Base-by-base conservation (phyloP, 176 grass and related monocot genomes). In the Musa beccarii region DNA sequence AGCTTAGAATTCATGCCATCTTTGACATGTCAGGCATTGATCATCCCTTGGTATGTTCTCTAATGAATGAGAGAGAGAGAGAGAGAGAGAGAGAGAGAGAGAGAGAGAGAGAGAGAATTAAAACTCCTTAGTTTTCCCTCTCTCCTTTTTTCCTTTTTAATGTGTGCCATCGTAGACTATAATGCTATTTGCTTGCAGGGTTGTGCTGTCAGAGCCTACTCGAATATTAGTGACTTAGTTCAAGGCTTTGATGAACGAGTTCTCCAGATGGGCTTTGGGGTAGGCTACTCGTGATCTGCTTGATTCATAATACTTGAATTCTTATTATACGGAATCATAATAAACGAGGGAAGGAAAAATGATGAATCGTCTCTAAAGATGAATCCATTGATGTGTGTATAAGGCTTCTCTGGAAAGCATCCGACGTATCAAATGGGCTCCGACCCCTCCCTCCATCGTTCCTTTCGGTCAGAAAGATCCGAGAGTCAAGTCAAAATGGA, bases 1-100 rank as follows among this genome's bases (percentile, higher is more conserved):
- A 83, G 53, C 79, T 99, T 11, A 80, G 84, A 22, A 88, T 99
- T 54, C 82, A 99, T 28, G 88, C 88, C 76, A 84, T 99, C 2
- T 94, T 99, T 24, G 82, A 66, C 21, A 83, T 55, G 79, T 69
- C 79, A 74, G 78, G 83, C 76, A 75, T 80, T 2, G 88, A 80
- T 3, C 79, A 94, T 13, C 80, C 80, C 10, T 65, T 11, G 61
- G 90, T 99, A 76, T 22, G 0, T 5, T 54, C 52, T 50, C 52
- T 13, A 1, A n/a, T 52, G 12, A 0, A 24, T 29, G n/a, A 2
- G 12, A 13, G 4, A 13, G 2, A 2, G 11, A 12, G 11, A 57
- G 5, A 16, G n/a, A 2, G 13, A n/a, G 6, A 15, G 2, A 4
- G 11, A 14, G 11, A 59, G 11, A 19, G n/a, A 4, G 13, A n/a